Evolutionary conservation across 345 rosid genomes (phyloP).

Genomic region (Eucalyptus pauciflora): DNA sequence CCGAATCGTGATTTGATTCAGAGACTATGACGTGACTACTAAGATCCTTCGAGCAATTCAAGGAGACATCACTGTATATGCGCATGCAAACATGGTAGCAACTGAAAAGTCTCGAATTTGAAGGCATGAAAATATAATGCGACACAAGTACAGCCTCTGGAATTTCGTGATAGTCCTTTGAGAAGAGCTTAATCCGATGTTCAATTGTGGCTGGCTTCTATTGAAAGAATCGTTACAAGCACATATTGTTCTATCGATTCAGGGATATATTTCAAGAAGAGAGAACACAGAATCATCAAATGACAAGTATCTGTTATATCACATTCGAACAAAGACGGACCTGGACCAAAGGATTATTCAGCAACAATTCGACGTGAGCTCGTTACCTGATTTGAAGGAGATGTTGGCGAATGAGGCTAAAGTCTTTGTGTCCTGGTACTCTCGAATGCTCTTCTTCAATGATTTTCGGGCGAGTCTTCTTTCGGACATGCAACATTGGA

Average conservation of each 20-base stretch:
- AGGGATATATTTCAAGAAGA: not conserved
- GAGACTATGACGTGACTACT: not conserved
- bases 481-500: slow-evolving; percentile 45
- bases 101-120: not conserved
- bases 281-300: not conserved
- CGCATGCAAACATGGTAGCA: not conserved
- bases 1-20: not conserved
- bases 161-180: not conserved
- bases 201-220: not conserved
- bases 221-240: not conserved
- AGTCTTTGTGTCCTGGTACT: slow-evolving; percentile 38
- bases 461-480: slow-evolving; percentile 32
- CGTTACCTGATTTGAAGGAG: slow-evolving; percentile 67
- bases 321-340: not conserved
- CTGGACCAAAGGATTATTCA: not conserved
- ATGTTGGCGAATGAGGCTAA: slow-evolving; percentile 55
- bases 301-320: not conserved
- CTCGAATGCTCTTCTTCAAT: slow-evolving; percentile 47
- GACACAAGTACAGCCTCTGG: not conserved
- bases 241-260: not conserved
- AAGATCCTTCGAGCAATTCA: not conserved
- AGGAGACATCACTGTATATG: not conserved
- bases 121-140: not conserved
- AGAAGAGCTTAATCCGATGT: not conserved
- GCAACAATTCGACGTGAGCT: not conserved